These are phyloP conservation scores for Klebsormidium nitens DNA, from an alignment of 139 green algal species.

Conservation along the genomic window DNA sequence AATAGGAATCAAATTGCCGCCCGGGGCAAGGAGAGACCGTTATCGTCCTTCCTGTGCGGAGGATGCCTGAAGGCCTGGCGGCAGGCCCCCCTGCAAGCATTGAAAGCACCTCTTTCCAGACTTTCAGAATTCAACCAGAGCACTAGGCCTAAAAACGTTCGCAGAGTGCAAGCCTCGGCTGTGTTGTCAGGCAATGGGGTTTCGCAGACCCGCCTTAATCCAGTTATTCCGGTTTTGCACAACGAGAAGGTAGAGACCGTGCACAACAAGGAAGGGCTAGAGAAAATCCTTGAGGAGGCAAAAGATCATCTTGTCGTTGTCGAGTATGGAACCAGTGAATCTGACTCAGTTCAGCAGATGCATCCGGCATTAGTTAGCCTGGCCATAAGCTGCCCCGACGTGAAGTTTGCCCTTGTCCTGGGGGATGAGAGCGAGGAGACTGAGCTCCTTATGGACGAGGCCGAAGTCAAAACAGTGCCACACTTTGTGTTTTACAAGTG, in stretches of 20 bases:
- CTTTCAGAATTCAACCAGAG: too few species aligned
- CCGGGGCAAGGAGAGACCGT: too few species aligned
- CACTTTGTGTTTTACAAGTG: constrained; percentile 23
- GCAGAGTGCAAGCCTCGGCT: too few species aligned
- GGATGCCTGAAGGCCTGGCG: too few species aligned
- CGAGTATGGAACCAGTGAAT: constrained; percentile 5
- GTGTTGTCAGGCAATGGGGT: too few species aligned
- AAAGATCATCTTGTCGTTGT: constrained; percentile 9
- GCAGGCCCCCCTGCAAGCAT: too few species aligned
- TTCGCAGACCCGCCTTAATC: too few species aligned
- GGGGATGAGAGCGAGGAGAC: constrained; percentile 11
- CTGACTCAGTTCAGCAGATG: constrained; percentile 1
- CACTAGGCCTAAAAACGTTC: too few species aligned
- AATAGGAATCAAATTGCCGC: too few species aligned
- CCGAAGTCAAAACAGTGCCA: constrained; percentile 7
- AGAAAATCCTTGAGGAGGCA: neutral
- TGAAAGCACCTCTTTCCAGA: too few species aligned
- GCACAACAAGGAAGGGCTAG: constrained; percentile 8
- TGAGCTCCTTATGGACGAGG: neutral
- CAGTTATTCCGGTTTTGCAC: too few species aligned
- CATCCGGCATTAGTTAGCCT: constrained; percentile 10
- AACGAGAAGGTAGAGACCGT: constrained; percentile 13
- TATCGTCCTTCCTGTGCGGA: too few species aligned
- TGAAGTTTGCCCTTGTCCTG: constrained; percentile 5
- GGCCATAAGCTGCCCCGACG: neutral